Evolutionary conservation across 2,329 filamentous ascomycete genomes (phyloP), one percentile per base, ranked within the genome.

Genomic region (Gremmenia infestans): DNA sequence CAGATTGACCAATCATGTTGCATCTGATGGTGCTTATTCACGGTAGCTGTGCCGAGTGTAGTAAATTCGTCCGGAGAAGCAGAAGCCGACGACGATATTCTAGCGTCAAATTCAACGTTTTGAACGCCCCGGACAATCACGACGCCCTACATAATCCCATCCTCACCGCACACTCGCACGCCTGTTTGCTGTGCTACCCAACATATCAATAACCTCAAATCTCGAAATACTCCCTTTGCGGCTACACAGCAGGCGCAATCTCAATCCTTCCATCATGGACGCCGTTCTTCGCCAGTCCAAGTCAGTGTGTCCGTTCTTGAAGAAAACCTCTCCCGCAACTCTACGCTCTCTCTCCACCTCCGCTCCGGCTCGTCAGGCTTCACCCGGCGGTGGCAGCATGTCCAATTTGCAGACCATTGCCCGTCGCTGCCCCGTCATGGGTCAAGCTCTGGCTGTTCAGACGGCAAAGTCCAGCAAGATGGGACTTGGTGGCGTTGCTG

Each of bases 371-470:
- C 81, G 78, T 65, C 62, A 67, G 37, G 67, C 81, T 60, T 88
- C 88, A 53, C 87, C 86, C 55, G 89, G 91, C 68, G 93, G 92
- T 64, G 91, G 92, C 68, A 91, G 90, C 74, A 96, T 97, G 85
- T 96, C 91, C 70, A 97, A 96, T 77, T 82, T 99, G 68, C 94
- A 97, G 79, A 85, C 94, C 65, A 85, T 96, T 70, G 94, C 91
- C 68, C 87, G 91, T 71, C 91, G 93, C 73, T 99, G 94, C 82
- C 94, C 94, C 57, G 88, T 99, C 74, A 99, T 99, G 94, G 93
- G 92, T 73, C 96, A 97, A 81, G 94, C 94, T 43, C 83, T 99
- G 72, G 89, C 91, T 59, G 87, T 97, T 40, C 93, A 97, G 80
- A 82, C 82, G 47, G 79, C 83, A 60, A 80, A 81, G 69, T 72